Evolutionary conservation across 1,284 basidiomycete genomes (phyloP).

Genomic region (Ceratobasidium papillatum): DNA sequence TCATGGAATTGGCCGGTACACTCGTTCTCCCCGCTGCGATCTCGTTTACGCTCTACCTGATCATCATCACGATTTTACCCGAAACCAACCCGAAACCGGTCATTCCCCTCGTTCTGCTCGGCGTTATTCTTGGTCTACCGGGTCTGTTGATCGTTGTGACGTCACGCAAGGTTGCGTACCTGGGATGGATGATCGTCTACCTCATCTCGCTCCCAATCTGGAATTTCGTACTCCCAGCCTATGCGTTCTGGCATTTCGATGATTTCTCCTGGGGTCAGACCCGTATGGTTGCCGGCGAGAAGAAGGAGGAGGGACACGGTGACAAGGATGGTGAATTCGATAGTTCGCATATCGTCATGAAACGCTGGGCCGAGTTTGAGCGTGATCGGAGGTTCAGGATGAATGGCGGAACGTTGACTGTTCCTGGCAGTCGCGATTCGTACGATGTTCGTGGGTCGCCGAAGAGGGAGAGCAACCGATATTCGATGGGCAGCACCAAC

Average conservation of each 20-base stretch:
- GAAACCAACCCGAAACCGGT: constrained; percentile 67
- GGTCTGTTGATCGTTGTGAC: constrained; percentile 95
- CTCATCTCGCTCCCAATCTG: constrained; percentile 92
- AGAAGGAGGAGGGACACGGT: constrained; percentile 71
- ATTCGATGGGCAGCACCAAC: constrained; percentile 78
- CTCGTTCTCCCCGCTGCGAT: constrained; percentile 97
- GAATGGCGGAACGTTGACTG: constrained; percentile 50
- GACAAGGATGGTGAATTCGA: constrained; percentile 97
- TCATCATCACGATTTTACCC: constrained; percentile 86
- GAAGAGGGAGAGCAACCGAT: constrained; percentile 70
- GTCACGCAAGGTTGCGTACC: constrained; percentile 90
- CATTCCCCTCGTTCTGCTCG: constrained; percentile 94
- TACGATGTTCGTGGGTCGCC: constrained; percentile 63
- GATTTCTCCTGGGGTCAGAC: constrained; percentile 99
- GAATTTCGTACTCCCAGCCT: constrained; percentile 95
- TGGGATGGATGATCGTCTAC: constrained; percentile 98
- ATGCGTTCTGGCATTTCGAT: constrained; percentile 99
- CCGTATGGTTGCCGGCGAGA: constrained; percentile 82
- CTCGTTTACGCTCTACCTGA: constrained; percentile 92
- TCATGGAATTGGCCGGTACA: constrained; percentile 97
- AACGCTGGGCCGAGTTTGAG: constrained; percentile 99
- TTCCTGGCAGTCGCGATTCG: constrained; percentile 69
- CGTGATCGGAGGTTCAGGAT: constrained; percentile 90
- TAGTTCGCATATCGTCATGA: constrained; percentile 96
- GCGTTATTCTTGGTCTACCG: constrained; percentile 94